Percentiles rank a stretch among this genome's conserved stretches.
Conservation (phyloP, 371 early-diverging fungal species). For the Neoconidiobolus thromboides region DNA sequence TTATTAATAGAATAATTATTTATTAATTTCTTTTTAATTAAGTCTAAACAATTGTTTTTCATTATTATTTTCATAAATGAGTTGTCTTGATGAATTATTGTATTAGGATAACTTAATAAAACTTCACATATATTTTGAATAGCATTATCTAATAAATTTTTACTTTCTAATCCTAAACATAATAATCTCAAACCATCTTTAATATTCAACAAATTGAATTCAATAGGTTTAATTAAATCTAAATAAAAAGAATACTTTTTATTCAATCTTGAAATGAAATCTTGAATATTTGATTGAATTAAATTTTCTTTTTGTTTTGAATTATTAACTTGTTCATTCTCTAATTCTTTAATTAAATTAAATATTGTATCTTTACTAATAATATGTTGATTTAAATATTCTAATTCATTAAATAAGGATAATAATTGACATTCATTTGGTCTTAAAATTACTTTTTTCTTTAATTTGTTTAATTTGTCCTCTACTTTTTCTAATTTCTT, state of each 20-base stretch:
- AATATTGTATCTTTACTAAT: conserved; percentile 26
- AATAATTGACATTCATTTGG: conserved; percentile 47
- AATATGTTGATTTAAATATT: conserved; percentile 41
- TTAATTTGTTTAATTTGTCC: background rate
- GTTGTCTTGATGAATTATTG: conserved; percentile 13
- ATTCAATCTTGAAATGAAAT: conserved; percentile 39
- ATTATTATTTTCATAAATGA: conserved; percentile 23
- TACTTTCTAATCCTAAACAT: background rate
- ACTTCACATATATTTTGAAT: background rate
- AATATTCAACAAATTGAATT: conserved; percentile 46
- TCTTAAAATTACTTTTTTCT: conserved; percentile 30
- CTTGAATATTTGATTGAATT: conserved; percentile 48
- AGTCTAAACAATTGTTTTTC: conserved; percentile 17
- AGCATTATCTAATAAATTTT: background rate
- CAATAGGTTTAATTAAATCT: conserved; percentile 58
- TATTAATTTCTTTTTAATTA: conserved; percentile 27
- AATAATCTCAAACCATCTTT: conserved; percentile 55
- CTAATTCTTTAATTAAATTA: conserved; percentile 22
- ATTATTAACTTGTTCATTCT: conserved; percentile 13
- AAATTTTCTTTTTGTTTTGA: conserved; percentile 32
- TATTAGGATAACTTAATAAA: background rate
- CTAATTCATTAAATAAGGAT: conserved; percentile 54
- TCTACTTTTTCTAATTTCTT: conserved; percentile 11
- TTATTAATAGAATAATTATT: conserved; percentile 24
- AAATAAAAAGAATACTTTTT: conserved; percentile 32